Base-by-base conservation (phyloP, 2,329 filamentous ascomycete genomes). In the Colletotrichum euphorbiae region DNA sequence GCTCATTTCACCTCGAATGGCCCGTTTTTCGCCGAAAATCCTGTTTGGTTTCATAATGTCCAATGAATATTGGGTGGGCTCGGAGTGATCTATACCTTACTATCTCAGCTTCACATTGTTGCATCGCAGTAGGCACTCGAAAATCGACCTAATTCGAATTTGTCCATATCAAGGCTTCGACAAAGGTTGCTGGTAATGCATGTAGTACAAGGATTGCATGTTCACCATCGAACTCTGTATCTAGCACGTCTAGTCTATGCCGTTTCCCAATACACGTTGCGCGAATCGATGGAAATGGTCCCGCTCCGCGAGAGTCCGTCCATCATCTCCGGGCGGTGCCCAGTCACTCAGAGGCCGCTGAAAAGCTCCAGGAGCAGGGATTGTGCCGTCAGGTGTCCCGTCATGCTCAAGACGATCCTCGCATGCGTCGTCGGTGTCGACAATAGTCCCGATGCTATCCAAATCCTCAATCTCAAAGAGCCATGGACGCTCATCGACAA, bases 301-400 rank as follows among this genome's bases (percentile, higher is more conserved):
- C 52, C 70, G 63, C 54, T 71, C 68, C 12, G 70, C 45, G 31
- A 71, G 64, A 6, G 60, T 58, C 13, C 68, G 55, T 2, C 80
- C 80, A 67, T 82, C 80, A 59, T 82, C 80, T 17, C 80, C 80
- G 7, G 78, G 74, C 3, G 80, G 80, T 17, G 79, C 80, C 67
- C 80, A 81, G 21, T 76, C 75, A 4, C 77, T 79, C 13, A 73
- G 73, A 11, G 78, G 75, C 19, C 72, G 74, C 21, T 75, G 66
- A 36, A 76, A 73, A 31, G 71, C 73, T 15, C 70, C 64, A 1
- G 78, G 79, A 3, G 71, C 67, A 17, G 78, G 78, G 6, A 80
- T 70, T 3, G 73, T 71, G 6, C 81, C 81, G 63, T 82, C 78
- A 1, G 72, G 72, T 19, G 78, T 80, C 9, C 75, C 80, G 73